Base-by-base conservation (phyloP, 495 filamentous ascomycete genomes). In the Filosporella fistucella region DNA sequence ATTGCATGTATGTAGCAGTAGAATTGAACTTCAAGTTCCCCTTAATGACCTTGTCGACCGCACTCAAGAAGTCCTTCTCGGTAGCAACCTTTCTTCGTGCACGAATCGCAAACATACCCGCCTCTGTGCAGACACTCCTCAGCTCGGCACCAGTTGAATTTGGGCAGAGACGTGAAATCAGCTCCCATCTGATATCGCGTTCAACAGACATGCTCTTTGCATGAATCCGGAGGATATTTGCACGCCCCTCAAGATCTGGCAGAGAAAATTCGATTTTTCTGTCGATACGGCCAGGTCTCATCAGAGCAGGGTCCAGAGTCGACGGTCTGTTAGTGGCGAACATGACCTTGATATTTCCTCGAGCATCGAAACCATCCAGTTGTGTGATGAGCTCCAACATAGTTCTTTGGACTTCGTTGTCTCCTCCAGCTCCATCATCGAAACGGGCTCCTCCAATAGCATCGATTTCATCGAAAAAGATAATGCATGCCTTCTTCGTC, bases 331-430 rank as follows among this genome's bases (percentile, higher is more conserved):
- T 98, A 59, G 93, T 98, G 49, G 93, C 93, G 61, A 98, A 98
- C 93, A 98, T 98, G 70, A 98, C 93, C 68, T 98, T 98, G 75
- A 98, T 98, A 69, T 98, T 98, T 61, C 93, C 93, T 61, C 93
- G 78, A 33, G 89, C 83, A 65, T 98, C 94, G 73, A 98, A 98
- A 46, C 93, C 93, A 66, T 98, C 93, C 48, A 98, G 76, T 63
- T 98, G 93, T 3, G 93, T 98, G 63, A 98, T 98, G 52, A 98
- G 76, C 62, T 98, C 93, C 71, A 98, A 68, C 93, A 98, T 98
- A 41, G 93, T 98, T 68, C 93, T 77, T 70, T 98, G 93, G n/a
- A 98, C 93, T 63, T 98, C 93, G 64, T 98, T 98, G 66, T 98
- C 93, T 51, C 93, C 93, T 56, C 93, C 93, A 34, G 93, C 94